Evolutionary conservation across 1,284 basidiomycete species (phyloP), one percentile per base, ranked within the genome.

Genomic region (Rhizoctonia solani): DNA sequence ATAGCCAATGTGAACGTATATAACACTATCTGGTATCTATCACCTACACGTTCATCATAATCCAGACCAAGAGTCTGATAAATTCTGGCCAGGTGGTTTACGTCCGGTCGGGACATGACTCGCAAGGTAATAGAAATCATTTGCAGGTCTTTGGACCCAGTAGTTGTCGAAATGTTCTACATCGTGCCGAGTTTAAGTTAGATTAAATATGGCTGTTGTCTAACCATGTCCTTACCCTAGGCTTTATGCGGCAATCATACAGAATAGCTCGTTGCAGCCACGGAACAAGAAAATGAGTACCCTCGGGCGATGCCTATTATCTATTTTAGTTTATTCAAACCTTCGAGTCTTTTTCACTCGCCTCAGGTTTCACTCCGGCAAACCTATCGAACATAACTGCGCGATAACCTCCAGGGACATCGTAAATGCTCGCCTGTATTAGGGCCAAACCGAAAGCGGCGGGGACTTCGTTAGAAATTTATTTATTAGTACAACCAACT

Each of bases 371-470:
- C 54, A 98, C 95, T 78, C 97, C 97, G 66, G 89, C 85, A 79
- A 99, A 99, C 74, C 96, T 85, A 80, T 99, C 96, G 79, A 99
- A 99, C 88, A 99, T 95, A 73, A 99, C 96, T 29, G 97, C 96
- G 66, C 92, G 85, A 79, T 90, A 95, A 52, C 95, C 95, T 74
- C 93, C 93, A 16, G 90, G 90, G 70, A 96, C 94, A 82, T 97
- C 94, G 76, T 96, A 97, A 70, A 96, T 82, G 69, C 92, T 90
- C 50, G 91, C 83, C 74, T 94, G 89, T 52, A 88, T 75, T 25
- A 84, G 76, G 9, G 84, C 85, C 25, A 85, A 80, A 50, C 86
- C 88, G 71, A 93, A 78, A 47, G 86, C 89, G 69, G 89, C 78
- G 68, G 93, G 92, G 34, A 95, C 93, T 93, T 42, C 30, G 14